Base-by-base conservation (phyloP, 2,329 filamentous ascomycete genomes). In the Fusarium coicis region DNA sequence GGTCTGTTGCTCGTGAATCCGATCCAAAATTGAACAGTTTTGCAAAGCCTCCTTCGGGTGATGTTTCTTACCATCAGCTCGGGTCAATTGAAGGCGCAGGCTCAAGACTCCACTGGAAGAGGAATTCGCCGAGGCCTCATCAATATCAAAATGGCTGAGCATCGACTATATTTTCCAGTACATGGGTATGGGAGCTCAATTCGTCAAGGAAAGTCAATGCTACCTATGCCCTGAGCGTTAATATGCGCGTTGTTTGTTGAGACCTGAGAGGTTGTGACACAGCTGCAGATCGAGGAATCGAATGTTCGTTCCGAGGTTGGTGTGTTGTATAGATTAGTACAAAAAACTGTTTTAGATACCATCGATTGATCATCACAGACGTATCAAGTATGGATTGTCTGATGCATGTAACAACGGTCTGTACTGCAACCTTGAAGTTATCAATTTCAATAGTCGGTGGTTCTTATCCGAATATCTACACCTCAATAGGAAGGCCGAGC, bases 51-150 rank as follows among this genome's bases (percentile, higher is more conserved):
- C 36, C 18, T 39, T 37, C 42, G 23, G 21, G 63, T 56, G 40
- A 72, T 74, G 70, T 44, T 59, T 69, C 55, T 59, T 65, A 67
- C 74, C 74, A 65, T 68, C 42, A 62, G 59, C 66, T 73, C 62
- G 70, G 75, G 57, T 66, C 72, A 62, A 66, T 60, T 49, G 30
- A 68, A 59, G 60, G 50, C 49, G 61, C 55, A 68, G 67, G 63
- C 57, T 46, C 46, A 46, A 32, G 56, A 50, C 57, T 66, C 43
- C 34, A 39, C 50, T 53, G 34, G 32, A 43, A 64, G 40, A 64
- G 50, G 58, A 52, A 69, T 69, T 65, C 46, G 61, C 58, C 58
- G 52, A 68, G 32, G 49, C 46, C 44, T 49, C 40, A 54, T 26
- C 26, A 55, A 40, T 10, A 44, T 69, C 28, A 53, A 52, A 52